Conservation (phyloP, 306 rosid species). For the Elaeagnus macrophylla region DNA sequence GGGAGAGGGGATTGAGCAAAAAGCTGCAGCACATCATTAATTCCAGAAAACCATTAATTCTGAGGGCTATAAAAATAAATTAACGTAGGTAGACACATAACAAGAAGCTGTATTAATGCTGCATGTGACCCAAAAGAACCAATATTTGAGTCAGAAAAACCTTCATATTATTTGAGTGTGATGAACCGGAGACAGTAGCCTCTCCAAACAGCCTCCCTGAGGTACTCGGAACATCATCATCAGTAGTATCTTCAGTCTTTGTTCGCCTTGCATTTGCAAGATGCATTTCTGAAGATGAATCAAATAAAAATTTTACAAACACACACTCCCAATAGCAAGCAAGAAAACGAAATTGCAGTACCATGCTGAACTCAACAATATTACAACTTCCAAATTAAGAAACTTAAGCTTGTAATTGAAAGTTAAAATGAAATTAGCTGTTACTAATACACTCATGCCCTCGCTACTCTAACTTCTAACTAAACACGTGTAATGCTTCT, state of each 20-base stretch:
- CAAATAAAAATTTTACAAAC: constrained; percentile 8
- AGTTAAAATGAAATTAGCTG: background rate
- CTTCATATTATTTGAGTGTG: constrained; percentile 47
- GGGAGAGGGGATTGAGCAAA: constrained; percentile 86
- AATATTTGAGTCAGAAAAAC: constrained; percentile 29
- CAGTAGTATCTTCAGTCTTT: constrained; percentile 68
- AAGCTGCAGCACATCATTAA: constrained; percentile 44
- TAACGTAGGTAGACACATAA: background rate
- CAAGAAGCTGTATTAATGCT: background rate
- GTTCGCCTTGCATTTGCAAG: constrained; percentile 77
- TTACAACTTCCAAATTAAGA: background rate
- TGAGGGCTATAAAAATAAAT: background rate
- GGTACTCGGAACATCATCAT: constrained; percentile 92
- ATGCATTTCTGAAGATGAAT: constrained; percentile 57
- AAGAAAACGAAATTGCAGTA: background rate
- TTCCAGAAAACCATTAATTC: constrained; percentile 1
- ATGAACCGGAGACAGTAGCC: constrained; percentile 35
- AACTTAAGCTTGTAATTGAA: background rate
- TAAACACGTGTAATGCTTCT: no score
- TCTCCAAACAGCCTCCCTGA: constrained; percentile 85
- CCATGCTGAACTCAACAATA: background rate
- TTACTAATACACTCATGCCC: background rate
- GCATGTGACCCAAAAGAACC: constrained; percentile 4
- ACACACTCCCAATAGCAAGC: background rate
- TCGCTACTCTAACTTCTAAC: background rate